phyloP scores from a whole-genome alignment of 2,329 filamentous ascomycete genomes.

The Zalaria sp. region DNA sequence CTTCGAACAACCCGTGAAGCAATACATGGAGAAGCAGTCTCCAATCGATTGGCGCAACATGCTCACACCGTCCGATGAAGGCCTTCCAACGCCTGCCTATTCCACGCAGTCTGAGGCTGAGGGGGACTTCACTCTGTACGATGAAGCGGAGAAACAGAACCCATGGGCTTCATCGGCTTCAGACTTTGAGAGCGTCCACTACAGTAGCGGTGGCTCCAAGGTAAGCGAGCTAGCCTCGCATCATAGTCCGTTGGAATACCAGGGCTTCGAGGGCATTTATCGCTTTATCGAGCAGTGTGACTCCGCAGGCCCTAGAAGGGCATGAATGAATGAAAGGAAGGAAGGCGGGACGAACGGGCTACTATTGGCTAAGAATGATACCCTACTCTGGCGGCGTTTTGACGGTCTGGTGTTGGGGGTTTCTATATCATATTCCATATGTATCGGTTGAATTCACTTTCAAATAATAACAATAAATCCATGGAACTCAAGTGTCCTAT shows the following conservation, averaged over 20 bases:
- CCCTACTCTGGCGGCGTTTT: background rate
- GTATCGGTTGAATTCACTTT: background rate
- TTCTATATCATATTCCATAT: background rate
- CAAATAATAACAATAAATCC: too few species aligned
- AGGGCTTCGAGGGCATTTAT: constrained; percentile 51
- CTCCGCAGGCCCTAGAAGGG: constrained; percentile 15
- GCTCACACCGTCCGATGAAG: constrained; percentile 31
- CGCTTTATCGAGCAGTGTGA: constrained; percentile 53
- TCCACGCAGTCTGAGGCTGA: constrained; percentile 21
- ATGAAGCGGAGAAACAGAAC: constrained; percentile 24
- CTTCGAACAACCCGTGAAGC: constrained; percentile 26
- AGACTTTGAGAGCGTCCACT: constrained; percentile 43
- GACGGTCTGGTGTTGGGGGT: background rate
- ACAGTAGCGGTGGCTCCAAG: constrained; percentile 30
- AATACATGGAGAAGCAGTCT: constrained; percentile 15
- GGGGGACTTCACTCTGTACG: constrained; percentile 13
- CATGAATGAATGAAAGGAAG: too few species aligned
- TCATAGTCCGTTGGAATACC: constrained; percentile 39
- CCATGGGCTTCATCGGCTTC: constrained; percentile 41
- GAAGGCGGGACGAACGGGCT: background rate
- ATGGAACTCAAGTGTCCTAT: too few species aligned
- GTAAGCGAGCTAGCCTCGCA: constrained; percentile 7
- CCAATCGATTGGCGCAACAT: constrained; percentile 44
- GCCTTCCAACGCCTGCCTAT: constrained; percentile 11
- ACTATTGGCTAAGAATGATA: background rate